Conservation (phyloP, 495 filamentous ascomycete species). For the Chaetomium cochliodes region DNA sequence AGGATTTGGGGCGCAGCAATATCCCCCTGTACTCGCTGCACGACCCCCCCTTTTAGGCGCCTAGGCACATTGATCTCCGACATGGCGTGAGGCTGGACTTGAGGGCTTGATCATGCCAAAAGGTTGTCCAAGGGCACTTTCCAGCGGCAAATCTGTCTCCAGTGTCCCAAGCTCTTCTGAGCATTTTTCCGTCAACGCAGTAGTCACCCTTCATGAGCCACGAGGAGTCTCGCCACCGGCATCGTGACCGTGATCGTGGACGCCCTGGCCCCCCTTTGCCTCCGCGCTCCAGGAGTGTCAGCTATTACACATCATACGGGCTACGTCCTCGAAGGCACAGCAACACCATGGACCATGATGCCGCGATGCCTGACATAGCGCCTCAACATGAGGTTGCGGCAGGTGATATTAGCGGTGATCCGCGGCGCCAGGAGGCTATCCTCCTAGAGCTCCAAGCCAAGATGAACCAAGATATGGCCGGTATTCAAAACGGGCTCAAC, state of each 20-base stretch:
- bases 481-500: background rate
- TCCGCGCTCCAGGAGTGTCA: background rate
- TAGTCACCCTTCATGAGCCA: background rate
- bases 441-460: background rate
- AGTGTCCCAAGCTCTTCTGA: background rate
- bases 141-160: no score
- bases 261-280: background rate
- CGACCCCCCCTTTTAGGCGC: no score
- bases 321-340: background rate
- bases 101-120: no score
- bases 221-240: background rate
- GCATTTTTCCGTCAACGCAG: background rate
- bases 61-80: no score
- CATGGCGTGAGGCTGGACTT: no score
- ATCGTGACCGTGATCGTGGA: background rate
- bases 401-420: background rate
- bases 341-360: background rate
- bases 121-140: no score
- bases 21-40: no score
- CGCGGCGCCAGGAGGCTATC: background rate
- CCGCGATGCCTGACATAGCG: background rate
- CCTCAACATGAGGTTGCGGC: background rate
- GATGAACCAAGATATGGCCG: background rate
- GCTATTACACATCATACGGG: background rate
- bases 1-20: background rate